phyloP scores from a whole-genome alignment of 257 asterid genomes.

The Pogostemon cablin region DNA sequence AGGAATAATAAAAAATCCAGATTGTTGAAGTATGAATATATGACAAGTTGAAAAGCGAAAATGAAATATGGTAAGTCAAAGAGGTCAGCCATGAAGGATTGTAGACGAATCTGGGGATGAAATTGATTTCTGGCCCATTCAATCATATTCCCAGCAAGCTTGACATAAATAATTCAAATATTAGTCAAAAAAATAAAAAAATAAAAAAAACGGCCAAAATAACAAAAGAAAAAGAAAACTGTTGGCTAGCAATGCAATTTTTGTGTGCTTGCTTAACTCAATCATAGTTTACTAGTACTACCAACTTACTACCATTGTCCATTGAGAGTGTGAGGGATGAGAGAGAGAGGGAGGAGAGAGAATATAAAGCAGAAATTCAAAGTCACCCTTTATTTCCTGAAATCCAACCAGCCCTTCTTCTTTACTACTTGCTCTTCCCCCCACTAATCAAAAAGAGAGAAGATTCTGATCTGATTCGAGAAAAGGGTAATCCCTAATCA shows the following conservation, averaged over 20 bases:
- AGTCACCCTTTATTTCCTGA: slow-evolving; percentile 40
- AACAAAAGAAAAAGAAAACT: background rate
- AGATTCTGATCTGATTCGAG: slow-evolving; percentile 57
- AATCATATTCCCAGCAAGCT: slow-evolving; percentile 20
- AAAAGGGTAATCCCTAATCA: slow-evolving; percentile 33
- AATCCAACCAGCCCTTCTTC: slow-evolving; percentile 28
- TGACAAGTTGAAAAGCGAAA: background rate
- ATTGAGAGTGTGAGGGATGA: background rate
- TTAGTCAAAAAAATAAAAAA: background rate
- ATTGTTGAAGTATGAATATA: background rate
- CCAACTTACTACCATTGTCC: slow-evolving; percentile 12
- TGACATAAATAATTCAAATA: background rate
- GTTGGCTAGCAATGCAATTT: slow-evolving; percentile 36
- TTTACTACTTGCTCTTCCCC: slow-evolving; percentile 31
- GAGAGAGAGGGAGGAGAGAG: background rate
- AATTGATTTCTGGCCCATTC: slow-evolving; percentile 32
- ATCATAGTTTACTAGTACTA: slow-evolving; percentile 5
- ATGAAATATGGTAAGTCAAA: slow-evolving; percentile 27
- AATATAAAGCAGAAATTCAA: slow-evolving; percentile 39
- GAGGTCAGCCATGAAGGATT: background rate
- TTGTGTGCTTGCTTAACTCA: slow-evolving; percentile 35
- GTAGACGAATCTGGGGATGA: slow-evolving; percentile 19
- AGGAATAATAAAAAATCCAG: background rate
- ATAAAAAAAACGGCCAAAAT: background rate
- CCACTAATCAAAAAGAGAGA: slow-evolving; percentile 30